Evolutionary conservation across 2,329 filamentous ascomycete species (phyloP), one percentile per base, ranked within the genome.

Genomic region (Curvularia eragrostidis): DNA sequence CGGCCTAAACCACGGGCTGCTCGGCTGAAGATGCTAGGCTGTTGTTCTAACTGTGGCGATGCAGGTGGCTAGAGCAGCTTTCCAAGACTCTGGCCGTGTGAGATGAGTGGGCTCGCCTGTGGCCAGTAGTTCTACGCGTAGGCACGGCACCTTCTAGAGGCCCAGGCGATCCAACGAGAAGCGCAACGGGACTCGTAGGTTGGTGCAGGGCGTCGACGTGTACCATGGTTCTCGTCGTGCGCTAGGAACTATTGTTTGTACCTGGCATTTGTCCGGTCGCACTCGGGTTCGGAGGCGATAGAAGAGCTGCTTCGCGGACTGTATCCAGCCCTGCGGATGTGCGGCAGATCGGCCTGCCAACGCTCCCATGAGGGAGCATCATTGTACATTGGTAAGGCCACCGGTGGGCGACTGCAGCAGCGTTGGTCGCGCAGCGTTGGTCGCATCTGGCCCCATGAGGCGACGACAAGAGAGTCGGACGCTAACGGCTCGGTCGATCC

Each of bases 401-500:
- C 42, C 24, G 51, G 4, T 34, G 32, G 34, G 34, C 19, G 39
- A n/a, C 32, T 3, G n/a, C 19, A 43, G 34, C 10, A 34, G 12
- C 48, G 18, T 46, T 48, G 30, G 39, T 39, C 30, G 39, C 15
- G 34, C 10, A 34, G 12, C 48, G 18, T 46, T 48, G 30, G 39
- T 39, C 30, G 39, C 15, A 30, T 49, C 39, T 18, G 48, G n/a
- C 39, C 26, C 56, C 52, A 56, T 30, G 46, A 52, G 48, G 36
- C 23, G 19, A 30, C 32, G 19, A 54, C 3, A 24, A 54, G 52
- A 49, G 39, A 44, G 41, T 44, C 46, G 38, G 48, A 48, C 47
- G 48, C 57, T 41, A 56, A 54, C 52, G 57, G 53, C 57, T 56
- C 57, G 48, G 52, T 59, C 52, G 56, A 59, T 59, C 56, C n/a